A percentile compares a stretch with the other conserved stretches of the same genome.
Evolutionary conservation across 257 asterid species (phyloP).

Genomic region (Solanum pimpinellifolium): DNA sequence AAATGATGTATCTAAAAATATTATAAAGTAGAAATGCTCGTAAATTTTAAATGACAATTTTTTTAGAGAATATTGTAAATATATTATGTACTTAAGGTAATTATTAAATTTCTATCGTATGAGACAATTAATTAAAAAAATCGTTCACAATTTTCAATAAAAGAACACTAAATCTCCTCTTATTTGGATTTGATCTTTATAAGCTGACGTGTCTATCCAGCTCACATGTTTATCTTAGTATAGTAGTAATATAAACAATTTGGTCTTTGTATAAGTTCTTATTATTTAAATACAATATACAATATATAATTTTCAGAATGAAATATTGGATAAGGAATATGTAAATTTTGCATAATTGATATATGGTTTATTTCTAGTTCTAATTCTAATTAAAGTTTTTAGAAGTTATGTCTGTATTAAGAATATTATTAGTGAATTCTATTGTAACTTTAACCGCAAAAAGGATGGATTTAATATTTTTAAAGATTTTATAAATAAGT

Average conservation of each 20-base stretch:
- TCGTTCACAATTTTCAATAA: not conserved
- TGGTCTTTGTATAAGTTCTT: not conserved
- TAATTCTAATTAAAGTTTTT: too few relatives aligned
- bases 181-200: not conserved
- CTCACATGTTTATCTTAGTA: not conserved
- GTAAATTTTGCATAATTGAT: not conserved
- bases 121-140: not conserved
- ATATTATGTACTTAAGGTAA: not conserved
- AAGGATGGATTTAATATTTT: not conserved
- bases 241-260: not conserved
- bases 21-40: rapidly evolving
- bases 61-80: too few relatives aligned
- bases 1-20: too few relatives aligned
- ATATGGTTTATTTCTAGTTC: not conserved
- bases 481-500: too few relatives aligned
- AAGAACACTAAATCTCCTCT: not conserved
- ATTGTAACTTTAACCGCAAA: too few relatives aligned
- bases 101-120: not conserved
- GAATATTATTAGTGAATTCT: too few relatives aligned
- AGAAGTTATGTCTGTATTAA: not conserved
- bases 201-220: not conserved
- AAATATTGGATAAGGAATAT: not conserved
- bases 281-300: not conserved
- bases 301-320: not conserved
- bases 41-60: not conserved